phyloP scores from a whole-genome alignment of 306 rosid genomes.

The Prosopis cineraria region DNA sequence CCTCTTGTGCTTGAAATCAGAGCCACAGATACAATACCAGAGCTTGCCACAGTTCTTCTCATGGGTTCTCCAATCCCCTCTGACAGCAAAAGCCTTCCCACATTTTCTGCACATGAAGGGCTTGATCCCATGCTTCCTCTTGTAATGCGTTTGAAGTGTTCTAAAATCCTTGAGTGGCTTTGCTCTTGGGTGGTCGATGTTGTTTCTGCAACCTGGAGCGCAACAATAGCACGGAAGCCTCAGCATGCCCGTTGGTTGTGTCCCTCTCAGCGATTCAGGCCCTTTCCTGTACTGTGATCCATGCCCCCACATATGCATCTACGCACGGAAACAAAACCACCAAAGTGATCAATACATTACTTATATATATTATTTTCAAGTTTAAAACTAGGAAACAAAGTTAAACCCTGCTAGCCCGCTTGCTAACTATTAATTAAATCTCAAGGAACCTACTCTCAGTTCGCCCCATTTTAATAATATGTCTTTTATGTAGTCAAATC shows the following conservation, averaged over 20 bases:
- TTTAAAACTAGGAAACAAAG: neutral
- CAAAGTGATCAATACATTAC: neutral
- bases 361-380: neutral
- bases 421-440: neutral
- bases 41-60: constrained; percentile 92
- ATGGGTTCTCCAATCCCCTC: constrained; percentile 96
- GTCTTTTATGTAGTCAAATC: neutral
- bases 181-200: constrained; percentile 88
- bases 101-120: constrained; percentile 85
- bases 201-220: constrained; percentile 92
- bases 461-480: neutral
- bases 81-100: constrained; percentile 78
- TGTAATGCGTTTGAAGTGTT: constrained; percentile 94
- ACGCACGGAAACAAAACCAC: neutral
- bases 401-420: neutral
- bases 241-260: constrained; percentile 96
- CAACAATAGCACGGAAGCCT: constrained; percentile 93
- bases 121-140: constrained; percentile 86
- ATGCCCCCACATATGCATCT: constrained; percentile 99
- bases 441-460: neutral
- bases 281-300: constrained; percentile 92
- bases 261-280: constrained; percentile 79
- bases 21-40: constrained; percentile 94
- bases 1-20: constrained; percentile 90
- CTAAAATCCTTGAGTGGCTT: constrained; percentile 92